Evolutionary conservation across 805 yeast species (phyloP).

Genomic region (Monosporozyma servazzii): DNA sequence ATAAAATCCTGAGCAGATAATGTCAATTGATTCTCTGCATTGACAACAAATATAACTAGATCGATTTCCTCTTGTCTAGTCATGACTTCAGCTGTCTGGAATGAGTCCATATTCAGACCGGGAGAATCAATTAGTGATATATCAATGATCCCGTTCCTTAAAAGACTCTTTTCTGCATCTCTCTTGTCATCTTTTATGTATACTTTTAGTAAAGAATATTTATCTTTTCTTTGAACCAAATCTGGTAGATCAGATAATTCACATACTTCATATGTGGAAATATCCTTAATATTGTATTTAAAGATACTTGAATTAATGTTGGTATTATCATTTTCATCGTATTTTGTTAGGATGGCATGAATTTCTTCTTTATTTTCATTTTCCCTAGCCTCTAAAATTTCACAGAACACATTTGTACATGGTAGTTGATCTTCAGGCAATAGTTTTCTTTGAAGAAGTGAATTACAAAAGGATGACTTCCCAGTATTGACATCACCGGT

Average conservation of each 20-base stretch:
- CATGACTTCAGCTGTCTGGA: conserved; percentile 89
- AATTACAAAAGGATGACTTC: conserved; percentile 91
- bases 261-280: conserved; percentile 52
- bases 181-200: conserved; percentile 61
- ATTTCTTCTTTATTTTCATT: conserved; percentile 79
- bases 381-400: conserved; percentile 74
- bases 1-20: conserved; percentile 90
- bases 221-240: conserved; percentile 66
- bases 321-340: conserved; percentile 10
- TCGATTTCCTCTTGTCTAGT: conserved; percentile 97
- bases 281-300: conserved; percentile 38
- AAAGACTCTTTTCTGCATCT: conserved; percentile 57
- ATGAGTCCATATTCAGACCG: conserved; percentile 86
- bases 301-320: conserved; percentile 22
- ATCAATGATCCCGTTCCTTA: conserved; percentile 86
- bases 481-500: conserved; percentile 98
- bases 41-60: conserved; percentile 88
- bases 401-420: conserved; percentile 92
- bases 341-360: conserved; percentile 70
- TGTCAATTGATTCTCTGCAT: conserved; percentile 93
- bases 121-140: conserved; percentile 94
- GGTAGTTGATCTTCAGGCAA: conserved; percentile 98
- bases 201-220: conserved; percentile 63
- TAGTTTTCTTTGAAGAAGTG: conserved; percentile 63
- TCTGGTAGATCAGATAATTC: conserved; percentile 49